Base-by-base conservation (phyloP, 208 protist species). In the Trypanosoma lewisi region DNA sequence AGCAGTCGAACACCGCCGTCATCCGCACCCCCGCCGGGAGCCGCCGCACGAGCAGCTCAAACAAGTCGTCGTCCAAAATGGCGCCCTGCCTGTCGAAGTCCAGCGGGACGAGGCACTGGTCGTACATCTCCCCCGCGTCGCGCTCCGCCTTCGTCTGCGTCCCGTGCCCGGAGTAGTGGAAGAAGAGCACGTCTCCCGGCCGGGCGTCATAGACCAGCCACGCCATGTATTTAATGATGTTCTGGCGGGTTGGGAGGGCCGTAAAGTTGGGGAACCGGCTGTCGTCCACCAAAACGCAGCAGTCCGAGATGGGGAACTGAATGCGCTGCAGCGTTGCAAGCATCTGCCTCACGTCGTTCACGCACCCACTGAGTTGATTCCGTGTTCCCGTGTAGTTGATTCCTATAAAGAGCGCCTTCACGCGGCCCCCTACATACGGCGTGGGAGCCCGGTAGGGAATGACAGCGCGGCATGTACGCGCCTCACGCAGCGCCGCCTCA, bases 1-100 rank as follows among this genome's bases (percentile, higher is more conserved):
- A 98, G 73, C 92, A 97, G 70, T 98, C 95, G 67, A 97, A 97
- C 44, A 97, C 82, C 31, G 80, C 83, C 14, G 93, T 97, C 85
- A 97, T 82, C 58, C 87, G 84, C 42, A 83, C 81, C 7, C 89
- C 91, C 0, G 70, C 31, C 14, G 92, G 93, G 5, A 97, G 80
- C 25, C 71, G 75, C 12, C 64, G 65, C 0, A 94, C 83, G 6
- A 97, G 67, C 34, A 91, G 71, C 14, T 83, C 61, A 72, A 95
- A 93, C 41, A 98, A 74, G 59, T 94, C 86, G 62, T 98, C 91
- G 63, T 98, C 93, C 21, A 94, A 56, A 55, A 96, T 95, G 50
- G 82, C 75, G 25, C 91, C 89, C 19, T 51, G 67, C 23, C 23
- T 49, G 11, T 75, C 25, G 73, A 88, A 89, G 55, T 97, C 92